Conservation (phyloP, 2,329 filamentous ascomycete genomes). For the Bisporella sp. region DNA sequence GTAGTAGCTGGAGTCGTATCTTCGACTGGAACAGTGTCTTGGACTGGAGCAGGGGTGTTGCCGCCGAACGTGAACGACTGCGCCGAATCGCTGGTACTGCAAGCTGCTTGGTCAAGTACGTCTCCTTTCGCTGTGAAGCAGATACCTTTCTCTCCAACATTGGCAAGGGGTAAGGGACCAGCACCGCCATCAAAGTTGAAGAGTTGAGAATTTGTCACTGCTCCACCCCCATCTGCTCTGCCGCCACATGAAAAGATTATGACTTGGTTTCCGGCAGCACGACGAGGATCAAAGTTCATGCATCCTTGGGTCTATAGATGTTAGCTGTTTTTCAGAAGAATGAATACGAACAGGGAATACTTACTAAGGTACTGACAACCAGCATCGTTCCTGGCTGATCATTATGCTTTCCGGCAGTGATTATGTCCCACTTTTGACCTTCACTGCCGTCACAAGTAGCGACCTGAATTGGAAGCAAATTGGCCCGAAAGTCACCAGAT, state of each 20-base stretch:
- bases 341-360: conserved; percentile 4
- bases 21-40: too few relatives aligned
- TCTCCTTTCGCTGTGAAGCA: conserved; percentile 40
- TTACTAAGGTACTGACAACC: conserved; percentile 45
- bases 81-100: conserved; percentile 31
- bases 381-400: conserved; percentile 39
- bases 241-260: conserved; percentile 53
- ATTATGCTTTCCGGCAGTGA: conserved; percentile 44
- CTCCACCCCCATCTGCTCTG: conserved; percentile 42
- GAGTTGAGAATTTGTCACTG: conserved; percentile 42
- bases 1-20: too few relatives aligned
- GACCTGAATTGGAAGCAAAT: conserved; percentile 36
- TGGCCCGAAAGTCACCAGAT: conserved; percentile 39
- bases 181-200: conserved; percentile 39
- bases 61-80: conserved; percentile 36
- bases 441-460: conserved; percentile 33
- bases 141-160: conserved; percentile 37
- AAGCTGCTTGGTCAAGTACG: conserved; percentile 37
- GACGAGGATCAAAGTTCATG: conserved; percentile 49
- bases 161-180: conserved; percentile 37
- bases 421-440: conserved; percentile 37
- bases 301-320: conserved; percentile 44
- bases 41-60: too few relatives aligned
- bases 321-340: background rate
- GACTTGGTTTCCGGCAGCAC: conserved; percentile 43